Conservation (phyloP, 768 basidiomycete species). For the Gautieria morchelliformis region DNA sequence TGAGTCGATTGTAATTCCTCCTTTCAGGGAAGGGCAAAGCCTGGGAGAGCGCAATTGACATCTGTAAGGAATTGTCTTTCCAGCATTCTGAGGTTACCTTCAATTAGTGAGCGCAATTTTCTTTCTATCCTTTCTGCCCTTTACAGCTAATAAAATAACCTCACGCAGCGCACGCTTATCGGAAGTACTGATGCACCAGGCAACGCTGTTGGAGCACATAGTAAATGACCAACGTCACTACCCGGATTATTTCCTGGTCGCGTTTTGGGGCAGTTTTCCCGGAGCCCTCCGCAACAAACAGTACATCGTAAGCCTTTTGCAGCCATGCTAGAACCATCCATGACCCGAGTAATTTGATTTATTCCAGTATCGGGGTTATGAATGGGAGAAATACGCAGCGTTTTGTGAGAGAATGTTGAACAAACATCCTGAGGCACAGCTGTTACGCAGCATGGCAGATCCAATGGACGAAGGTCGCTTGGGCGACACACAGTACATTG, state of each 20-base stretch:
- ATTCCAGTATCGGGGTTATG: slow-evolving; percentile 79
- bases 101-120: slow-evolving; percentile 57
- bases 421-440: slow-evolving; percentile 78
- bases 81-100: slow-evolving; percentile 88
- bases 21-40: slow-evolving; percentile 83
- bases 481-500: slow-evolving; percentile 76
- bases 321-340: not conserved
- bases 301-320: slow-evolving; percentile 57
- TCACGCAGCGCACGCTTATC: slow-evolving; percentile 59
- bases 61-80: slow-evolving; percentile 82
- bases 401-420: slow-evolving; percentile 88
- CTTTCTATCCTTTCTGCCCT: slow-evolving; percentile 7
- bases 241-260: slow-evolving; percentile 88
- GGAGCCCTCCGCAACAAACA: slow-evolving; percentile 78
- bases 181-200: slow-evolving; percentile 80
- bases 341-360: not conserved
- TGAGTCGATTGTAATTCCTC: slow-evolving; percentile 5
- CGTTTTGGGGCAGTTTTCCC: slow-evolving; percentile 90
- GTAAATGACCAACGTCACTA: slow-evolving; percentile 76
- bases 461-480: slow-evolving; percentile 74
- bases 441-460: slow-evolving; percentile 64
- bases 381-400: slow-evolving; percentile 87
- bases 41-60: slow-evolving; percentile 91
- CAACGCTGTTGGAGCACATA: slow-evolving; percentile 80
- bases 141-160: not conserved